Evolutionary conservation across 192 early-diverging fungal genomes (phyloP).

Genomic region (Chytriomyces hyalinus): DNA sequence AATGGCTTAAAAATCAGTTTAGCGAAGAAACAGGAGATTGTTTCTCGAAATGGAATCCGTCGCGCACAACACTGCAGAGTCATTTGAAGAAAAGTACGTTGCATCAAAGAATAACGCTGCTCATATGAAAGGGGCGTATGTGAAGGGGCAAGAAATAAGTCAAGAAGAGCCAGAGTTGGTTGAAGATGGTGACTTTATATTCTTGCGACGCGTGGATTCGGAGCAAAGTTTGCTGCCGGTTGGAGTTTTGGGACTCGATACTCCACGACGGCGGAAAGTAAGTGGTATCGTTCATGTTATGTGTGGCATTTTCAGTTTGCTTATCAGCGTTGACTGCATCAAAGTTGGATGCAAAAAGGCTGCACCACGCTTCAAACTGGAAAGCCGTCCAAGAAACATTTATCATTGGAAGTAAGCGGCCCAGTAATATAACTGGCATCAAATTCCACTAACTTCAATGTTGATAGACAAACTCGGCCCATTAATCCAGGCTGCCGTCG

Average conservation of each 20-base stretch:
- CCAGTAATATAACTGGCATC: not conserved
- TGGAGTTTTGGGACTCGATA: not conserved
- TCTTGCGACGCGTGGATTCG: conserved; percentile 10
- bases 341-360: not conserved
- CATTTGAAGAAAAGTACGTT: conserved; percentile 31
- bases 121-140: not conserved
- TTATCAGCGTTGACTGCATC: no score
- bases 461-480: not conserved
- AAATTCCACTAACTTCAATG: not conserved
- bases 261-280: not conserved
- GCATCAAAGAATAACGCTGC: conserved; percentile 24
- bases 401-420: conserved; percentile 8
- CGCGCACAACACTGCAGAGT: conserved; percentile 24
- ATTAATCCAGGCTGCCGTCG: conserved; percentile 3
- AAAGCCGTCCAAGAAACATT: conserved; percentile 12
- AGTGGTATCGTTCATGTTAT: no score
- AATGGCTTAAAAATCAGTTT: conserved; percentile 7
- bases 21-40: conserved; percentile 42
- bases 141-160: not conserved
- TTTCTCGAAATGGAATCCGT: conserved; percentile 42
- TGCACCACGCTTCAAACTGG: not conserved
- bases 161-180: conserved; percentile 1
- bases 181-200: conserved; percentile 14
- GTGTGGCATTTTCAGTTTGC: no score
- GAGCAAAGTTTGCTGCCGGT: not conserved